Evolutionary conservation across 2,329 filamentous ascomycete genomes (phyloP).

Genomic region (Lasiodiplodia sp.): DNA sequence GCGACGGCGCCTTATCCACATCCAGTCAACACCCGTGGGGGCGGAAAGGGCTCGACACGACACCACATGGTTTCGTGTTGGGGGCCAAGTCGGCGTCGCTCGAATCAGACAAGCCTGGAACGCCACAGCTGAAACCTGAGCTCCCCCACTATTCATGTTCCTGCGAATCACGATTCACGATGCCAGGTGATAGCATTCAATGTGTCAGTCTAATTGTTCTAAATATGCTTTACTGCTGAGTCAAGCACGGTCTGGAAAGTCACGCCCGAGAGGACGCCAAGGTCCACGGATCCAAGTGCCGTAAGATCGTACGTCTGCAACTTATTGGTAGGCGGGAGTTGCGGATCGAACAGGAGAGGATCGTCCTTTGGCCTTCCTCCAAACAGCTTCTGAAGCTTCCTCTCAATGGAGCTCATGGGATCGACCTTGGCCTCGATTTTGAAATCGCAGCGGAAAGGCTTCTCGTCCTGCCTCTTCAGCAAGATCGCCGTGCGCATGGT

Average conservation of each 20-base stretch:
- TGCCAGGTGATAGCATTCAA: neutral
- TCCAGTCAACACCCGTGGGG: neutral
- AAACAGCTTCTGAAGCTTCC: conserved; percentile 36
- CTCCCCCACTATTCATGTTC: neutral
- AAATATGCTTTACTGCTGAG: neutral
- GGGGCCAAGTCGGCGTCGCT: neutral
- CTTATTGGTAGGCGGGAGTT: neutral
- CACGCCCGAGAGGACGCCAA: neutral
- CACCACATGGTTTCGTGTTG: neutral
- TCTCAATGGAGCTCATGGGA: conserved; percentile 15
- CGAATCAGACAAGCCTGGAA: neutral
- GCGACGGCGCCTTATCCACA: neutral
- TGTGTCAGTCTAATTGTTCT: neutral
- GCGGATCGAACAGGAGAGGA: conserved; percentile 34
- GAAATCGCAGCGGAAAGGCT: conserved; percentile 40
- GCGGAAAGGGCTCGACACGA: neutral
- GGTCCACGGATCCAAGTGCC: conserved; percentile 3
- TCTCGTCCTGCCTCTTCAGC: conserved; percentile 37
- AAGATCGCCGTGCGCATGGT: conserved; percentile 36
- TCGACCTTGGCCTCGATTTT: conserved; percentile 40
- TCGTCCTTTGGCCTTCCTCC: conserved; percentile 31
- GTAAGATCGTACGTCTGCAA: conserved; percentile 6
- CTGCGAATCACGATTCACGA: neutral
- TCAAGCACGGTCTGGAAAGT: conserved; percentile 7
- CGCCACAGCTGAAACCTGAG: neutral